These are phyloP conservation scores for Alternaria atra DNA, from an alignment of 2,329 filamentous ascomycete genomes.

Conservation along the genomic window DNA sequence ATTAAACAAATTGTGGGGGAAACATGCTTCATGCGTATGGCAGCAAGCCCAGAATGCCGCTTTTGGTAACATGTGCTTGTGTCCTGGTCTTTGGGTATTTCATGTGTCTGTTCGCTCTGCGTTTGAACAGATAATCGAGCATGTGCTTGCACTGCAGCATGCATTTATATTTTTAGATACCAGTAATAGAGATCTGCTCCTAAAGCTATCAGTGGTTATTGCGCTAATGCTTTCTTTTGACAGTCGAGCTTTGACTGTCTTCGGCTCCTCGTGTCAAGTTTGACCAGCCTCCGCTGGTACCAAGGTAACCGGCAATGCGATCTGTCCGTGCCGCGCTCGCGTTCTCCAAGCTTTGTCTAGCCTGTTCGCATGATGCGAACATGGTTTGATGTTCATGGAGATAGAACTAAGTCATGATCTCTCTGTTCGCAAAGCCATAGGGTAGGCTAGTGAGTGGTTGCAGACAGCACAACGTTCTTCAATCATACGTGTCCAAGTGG, in stretches of 20 bases:
- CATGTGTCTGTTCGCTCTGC: background rate
- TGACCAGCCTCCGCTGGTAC: background rate
- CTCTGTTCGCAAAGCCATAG: background rate
- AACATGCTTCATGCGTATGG: background rate
- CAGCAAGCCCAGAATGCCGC: background rate
- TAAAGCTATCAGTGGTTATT: background rate
- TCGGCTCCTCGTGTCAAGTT: background rate
- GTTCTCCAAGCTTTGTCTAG: background rate
- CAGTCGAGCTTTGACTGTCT: background rate
- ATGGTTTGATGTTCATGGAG: background rate
- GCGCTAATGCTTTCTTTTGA: background rate
- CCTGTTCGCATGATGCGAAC: slow-evolving; percentile 3
- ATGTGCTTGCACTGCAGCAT: background rate
- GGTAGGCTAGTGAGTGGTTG: background rate
- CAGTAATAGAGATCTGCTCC: background rate
- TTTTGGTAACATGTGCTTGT: background rate
- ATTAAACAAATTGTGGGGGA: slow-evolving; percentile 4
- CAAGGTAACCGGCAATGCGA: background rate
- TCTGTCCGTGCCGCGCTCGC: background rate
- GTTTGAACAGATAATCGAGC: background rate
- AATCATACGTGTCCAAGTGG: background rate
- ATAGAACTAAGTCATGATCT: background rate
- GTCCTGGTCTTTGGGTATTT: background rate
- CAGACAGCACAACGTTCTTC: background rate
- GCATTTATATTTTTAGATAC: background rate